Evolutionary conservation across 2,329 filamentous ascomycete species (phyloP), one percentile per base, ranked within the genome.

Genomic region (Colletotrichum higginsianum): DNA sequence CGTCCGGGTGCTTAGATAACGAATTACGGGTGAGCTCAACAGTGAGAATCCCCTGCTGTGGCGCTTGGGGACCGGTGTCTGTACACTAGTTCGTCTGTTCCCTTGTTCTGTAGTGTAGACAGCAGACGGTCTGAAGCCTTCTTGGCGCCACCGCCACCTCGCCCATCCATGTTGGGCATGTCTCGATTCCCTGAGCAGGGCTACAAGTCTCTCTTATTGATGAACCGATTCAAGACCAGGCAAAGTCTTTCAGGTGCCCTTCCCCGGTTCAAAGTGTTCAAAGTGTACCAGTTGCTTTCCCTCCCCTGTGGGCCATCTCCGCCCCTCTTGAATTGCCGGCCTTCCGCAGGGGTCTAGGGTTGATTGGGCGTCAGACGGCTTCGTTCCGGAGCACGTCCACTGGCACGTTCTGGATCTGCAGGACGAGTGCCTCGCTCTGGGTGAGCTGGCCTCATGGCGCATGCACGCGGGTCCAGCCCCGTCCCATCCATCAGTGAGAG

Each of bases 281-380:
- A 18, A 44, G 35, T 18, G 11, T 40, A 47, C 35, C 12, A 26
- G 16, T 18, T n/a, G 30, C 3, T 30, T 13, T 50, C 4, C 40
- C n/a, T 26, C 26, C 26, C 4, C 26, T 26, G 26, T 26, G 26
- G 26, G 44, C 23, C 23, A 52, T 8, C 30, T 8, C 30, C 5
- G n/a, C 30, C 30, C 30, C 30, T 8, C 30, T 30, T 15, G 30
- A 40, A 58, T 57, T 68, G 55, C 68, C 65, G 65, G 65, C 40
- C 44, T 42, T 58, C 68, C 65, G 65, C 68, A 38, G 53, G 30
- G 21, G 53, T 47, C 53, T 15, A 21, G 49, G 52, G 15, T 21
- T 71, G 68, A 71, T 71, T 71, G 68, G 68, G 58, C 68, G 52
- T 63, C 46, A 8, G 58, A 55, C 55, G 58, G 57, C 68, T 47